Evolutionary conservation across 257 asterid genomes (phyloP), one percentile per base, ranked within the genome.

Genomic region (Mentha longifolia): DNA sequence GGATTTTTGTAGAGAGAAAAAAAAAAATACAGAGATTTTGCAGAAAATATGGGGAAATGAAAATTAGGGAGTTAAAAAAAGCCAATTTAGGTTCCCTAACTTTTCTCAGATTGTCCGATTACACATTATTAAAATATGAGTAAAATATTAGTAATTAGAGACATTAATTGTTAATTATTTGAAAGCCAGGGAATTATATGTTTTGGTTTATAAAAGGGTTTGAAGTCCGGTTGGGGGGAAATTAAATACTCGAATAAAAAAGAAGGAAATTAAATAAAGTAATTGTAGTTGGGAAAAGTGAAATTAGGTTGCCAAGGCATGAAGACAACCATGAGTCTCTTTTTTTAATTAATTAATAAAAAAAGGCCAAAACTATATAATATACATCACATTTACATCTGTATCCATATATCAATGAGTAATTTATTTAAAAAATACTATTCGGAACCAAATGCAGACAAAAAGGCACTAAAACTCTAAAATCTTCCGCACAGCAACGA

Each of bases 241-340:
- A 45, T 11, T 31, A 49, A 49, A 49, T 54, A 13, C 5, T 56
- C 33, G n/a, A 60, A 62, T 39, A 41, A 61, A 61, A 41, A 15
- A 7, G 65, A 59, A 33, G 31, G 19, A 39, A 64, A 43, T 43
- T 43, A 64, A 75, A 62, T 47, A 50, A 77, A 66, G 55, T 76
- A 81, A 76, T 86, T 85, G 81, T 85, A 67, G 96, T 85, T 89
- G 94, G 98, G 91, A 88, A 92, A 88, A 85, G 98, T 88, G 95
- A 87, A 88, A 90, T 92, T 89, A 88, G 97, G 97, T 89, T 88
- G 96, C 84, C 92, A 85, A 82, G 87, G 87, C 92, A 85, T 79
- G 89, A 85, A 85, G 88, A 88, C 89, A 84, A 76, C 97, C 82
- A 78, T 79, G 72, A 76, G 79, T 82, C 70, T 74, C 83, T 76